Base-by-base conservation (phyloP, 805 yeast genomes). In the Candida rishiriensis region DNA sequence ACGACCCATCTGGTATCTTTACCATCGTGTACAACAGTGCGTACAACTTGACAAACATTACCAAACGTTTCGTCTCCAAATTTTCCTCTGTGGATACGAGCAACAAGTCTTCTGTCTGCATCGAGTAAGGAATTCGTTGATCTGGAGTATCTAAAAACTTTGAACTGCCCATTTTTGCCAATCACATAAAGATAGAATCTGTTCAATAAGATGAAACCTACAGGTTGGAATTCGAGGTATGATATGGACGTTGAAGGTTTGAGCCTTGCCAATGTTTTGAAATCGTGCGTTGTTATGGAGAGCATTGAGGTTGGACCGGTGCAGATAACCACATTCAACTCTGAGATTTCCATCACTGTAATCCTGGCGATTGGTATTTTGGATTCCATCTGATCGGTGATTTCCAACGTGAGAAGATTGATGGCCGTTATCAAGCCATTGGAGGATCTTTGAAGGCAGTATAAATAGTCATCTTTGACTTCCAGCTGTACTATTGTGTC, bases 151-250 rank as follows among this genome's bases (percentile, higher is more conserved):
- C 53, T 46, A 39, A 47, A 50, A 7, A 47, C 44, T 38, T 51
- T 44, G 36, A 47, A 50, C 12, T 48, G 41, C 1, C 61, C 61
- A n/a, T 42, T 34, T 14, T 52, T 43, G 1, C 57, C 53, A 29
- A 54, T 48, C 5, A 60, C 30, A 39, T 50, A 54, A 9, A 54
- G 13, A 33, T 52, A 55, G 34, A 46, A 45, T 29, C 57, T 47
- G 33, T 50, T 51, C 15, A 58, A 32, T 13, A 40, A 35, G 30
- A 58, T 43, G 10, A 49, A 46, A 5, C 62, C 59, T 14, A 40
- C 41, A 3, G 66, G 56, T 54, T 61, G 51, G 42, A 55, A 59
- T 4, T 49, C 46, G 2, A 61, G 41, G 38, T 53, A 42, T 1
- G 44, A 43, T 3, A 50, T 36, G 7, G 7, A 21, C 10, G 42